Percentiles rank a stretch among this genome's conserved stretches.
phyloP scores from a whole-genome alignment of 2,329 filamentous ascomycete species.

The Dothistroma pini region DNA sequence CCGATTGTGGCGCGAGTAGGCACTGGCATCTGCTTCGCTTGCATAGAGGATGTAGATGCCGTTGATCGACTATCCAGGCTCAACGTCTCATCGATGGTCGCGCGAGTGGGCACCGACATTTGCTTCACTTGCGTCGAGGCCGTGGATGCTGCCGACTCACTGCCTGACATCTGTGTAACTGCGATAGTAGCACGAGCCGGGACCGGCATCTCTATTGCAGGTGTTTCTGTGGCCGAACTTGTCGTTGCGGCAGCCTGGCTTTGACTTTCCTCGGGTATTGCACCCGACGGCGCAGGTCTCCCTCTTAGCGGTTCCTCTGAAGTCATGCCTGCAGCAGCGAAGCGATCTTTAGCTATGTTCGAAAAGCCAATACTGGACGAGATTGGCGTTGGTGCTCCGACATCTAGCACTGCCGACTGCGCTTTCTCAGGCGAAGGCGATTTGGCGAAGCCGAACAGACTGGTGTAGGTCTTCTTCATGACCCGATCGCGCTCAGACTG shows the following conservation, averaged over 20 bases:
- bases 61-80: background rate
- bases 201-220: background rate
- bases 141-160: background rate
- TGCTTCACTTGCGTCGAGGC: background rate
- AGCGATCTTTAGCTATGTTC: background rate
- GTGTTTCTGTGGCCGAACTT: background rate
- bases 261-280: background rate
- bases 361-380: background rate
- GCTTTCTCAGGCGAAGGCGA: slow-evolving; percentile 25
- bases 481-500: slow-evolving; percentile 30
- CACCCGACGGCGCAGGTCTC: background rate
- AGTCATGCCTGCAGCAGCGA: slow-evolving; percentile 1
- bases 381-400: slow-evolving; percentile 3
- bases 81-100: background rate
- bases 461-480: slow-evolving; percentile 31
- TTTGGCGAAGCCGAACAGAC: slow-evolving; percentile 31
- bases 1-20: background rate
- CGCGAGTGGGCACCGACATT: background rate
- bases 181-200: background rate
- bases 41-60: background rate
- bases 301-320: background rate
- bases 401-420: background rate
- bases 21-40: background rate
- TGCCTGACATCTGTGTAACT: background rate
- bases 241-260: background rate